Percentiles rank a stretch among this genome's conserved stretches.
Conservation (phyloP, 192 early-diverging fungal species). For the Coemansia sp. region DNA sequence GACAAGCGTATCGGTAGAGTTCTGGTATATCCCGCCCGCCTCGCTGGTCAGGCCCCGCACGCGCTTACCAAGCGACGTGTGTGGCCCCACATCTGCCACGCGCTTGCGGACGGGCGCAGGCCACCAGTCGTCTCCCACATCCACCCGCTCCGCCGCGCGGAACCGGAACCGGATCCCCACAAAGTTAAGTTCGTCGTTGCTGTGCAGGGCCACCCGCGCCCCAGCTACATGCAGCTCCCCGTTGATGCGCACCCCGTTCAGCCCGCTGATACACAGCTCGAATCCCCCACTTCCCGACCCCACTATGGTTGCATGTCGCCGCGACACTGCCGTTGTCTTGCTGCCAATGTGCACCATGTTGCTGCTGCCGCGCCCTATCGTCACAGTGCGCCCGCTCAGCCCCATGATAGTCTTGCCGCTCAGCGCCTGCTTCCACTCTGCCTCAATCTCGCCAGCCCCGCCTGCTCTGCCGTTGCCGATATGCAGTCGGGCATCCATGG, state of each 20-base stretch:
- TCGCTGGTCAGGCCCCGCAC: constrained; percentile 16
- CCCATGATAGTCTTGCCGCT: constrained; percentile 36
- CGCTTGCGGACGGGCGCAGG: constrained; percentile 38
- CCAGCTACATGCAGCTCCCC: constrained; percentile 25
- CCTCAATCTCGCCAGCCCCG: not conserved
- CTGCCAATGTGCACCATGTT: constrained; percentile 43
- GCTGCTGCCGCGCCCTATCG: constrained; percentile 45
- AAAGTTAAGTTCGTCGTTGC: constrained; percentile 50
- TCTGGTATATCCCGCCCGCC: constrained; percentile 7
- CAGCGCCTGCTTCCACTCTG: constrained; percentile 33
- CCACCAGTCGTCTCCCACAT: constrained; percentile 39
- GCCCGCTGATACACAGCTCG: constrained; percentile 33
- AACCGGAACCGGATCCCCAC: constrained; percentile 52
- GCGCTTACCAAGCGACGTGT: constrained; percentile 13
- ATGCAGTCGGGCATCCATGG: not conserved
- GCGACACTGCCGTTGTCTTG: constrained; percentile 43
- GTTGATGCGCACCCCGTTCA: constrained; percentile 54
- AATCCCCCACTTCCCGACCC: constrained; percentile 14
- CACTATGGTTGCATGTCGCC: constrained; percentile 39
- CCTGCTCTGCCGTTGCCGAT: not conserved
- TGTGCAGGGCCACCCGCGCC: constrained; percentile 18
- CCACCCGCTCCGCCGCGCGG: constrained; percentile 14
- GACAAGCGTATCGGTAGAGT: constrained; percentile 48
- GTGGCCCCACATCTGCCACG: not conserved
- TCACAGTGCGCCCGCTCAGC: constrained; percentile 22